These are phyloP conservation scores for Incumbomyces delicatus DNA, from an alignment of 2,329 filamentous ascomycete genomes.

Conservation along the genomic window DNA sequence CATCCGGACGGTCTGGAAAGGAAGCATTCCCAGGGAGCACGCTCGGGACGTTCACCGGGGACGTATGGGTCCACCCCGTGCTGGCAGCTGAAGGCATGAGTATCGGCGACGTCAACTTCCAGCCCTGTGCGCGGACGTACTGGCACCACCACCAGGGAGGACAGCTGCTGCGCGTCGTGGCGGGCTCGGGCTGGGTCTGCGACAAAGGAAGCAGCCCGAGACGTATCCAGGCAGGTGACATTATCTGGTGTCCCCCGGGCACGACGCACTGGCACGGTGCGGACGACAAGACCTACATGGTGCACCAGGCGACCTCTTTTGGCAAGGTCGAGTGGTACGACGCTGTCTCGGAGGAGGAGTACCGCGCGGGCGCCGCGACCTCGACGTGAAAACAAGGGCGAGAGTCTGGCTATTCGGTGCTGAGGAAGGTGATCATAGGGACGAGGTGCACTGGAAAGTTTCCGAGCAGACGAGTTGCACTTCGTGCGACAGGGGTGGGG, in stretches of 20 bases:
- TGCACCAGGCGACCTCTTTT: conserved; percentile 30
- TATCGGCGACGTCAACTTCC: conserved; percentile 33
- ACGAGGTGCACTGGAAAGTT: too few species aligned
- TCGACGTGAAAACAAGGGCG: too few species aligned
- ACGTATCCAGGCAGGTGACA: conserved; percentile 31
- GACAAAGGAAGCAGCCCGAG: conserved; percentile 30
- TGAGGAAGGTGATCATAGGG: too few species aligned
- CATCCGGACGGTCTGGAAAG: too few species aligned
- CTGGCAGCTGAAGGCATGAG: conserved; percentile 23
- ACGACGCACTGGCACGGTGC: conserved; percentile 39
- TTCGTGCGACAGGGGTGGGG: too few species aligned
- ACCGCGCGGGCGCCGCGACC: too few species aligned
- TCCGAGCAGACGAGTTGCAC: too few species aligned
- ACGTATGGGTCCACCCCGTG: conserved; percentile 25
- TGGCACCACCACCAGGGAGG: conserved; percentile 38
- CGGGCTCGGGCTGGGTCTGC: conserved; percentile 35
- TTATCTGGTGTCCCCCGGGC: conserved; percentile 32
- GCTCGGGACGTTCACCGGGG: conserved; percentile 27
- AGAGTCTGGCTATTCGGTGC: too few species aligned
- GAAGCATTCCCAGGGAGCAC: too few species aligned
- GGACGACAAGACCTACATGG: conserved; percentile 32
- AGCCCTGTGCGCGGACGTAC: conserved; percentile 34
- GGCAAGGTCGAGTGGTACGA: conserved; percentile 31
- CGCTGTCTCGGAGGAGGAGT: conserved; percentile 30
- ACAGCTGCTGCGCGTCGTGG: conserved; percentile 33